Evolutionary conservation across 495 filamentous ascomycete genomes (phyloP), one percentile per base, ranked within the genome.

Genomic region (Trichoderma reesei): DNA sequence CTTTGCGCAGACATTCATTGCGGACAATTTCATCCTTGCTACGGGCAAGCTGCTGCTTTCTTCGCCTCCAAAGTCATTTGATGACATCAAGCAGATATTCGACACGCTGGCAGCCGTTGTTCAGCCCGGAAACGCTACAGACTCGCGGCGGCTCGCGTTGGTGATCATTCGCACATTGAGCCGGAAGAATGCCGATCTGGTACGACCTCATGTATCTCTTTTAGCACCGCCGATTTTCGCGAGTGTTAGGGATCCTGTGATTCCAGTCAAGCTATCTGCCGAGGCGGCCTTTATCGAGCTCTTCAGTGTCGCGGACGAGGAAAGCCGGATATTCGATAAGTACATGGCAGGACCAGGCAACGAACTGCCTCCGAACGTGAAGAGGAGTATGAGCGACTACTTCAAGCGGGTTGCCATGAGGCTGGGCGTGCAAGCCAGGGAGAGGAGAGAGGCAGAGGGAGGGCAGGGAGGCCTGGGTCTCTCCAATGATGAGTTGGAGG

Each of bases 301-400:
- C n/a, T 98, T 98, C 77, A 83, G 84, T 2, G 92, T 98, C 1
- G 91, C 92, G 1, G 90, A 96, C 36, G 84, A 87, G 63, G 94
- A 97, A 67, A 80, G 79, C 44, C 87, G 86, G 66, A 87, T 96
- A 31, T 98, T 97, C 69, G 93, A 98, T 64, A 91, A 91, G 79
- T 98, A 91, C 70, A 85, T 98, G 73, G 67, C 68, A 4, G 72
- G 74, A 4, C 33, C 70, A 0, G 73, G 70, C 0, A 68, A 69
- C 1, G 85, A 83, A 0, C 74, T 96, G 41, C 78, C 83, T 3
- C 78, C 88, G 0, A 86, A 82, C 9, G 83, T 82, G 38, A 95
- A 95, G 82, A 78, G 94, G 64, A 92, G 89, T 72, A 97, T 98
- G 90, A 84, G 87, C 54, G 94, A 98, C 69, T 98, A 98, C 76